phyloP scores from a whole-genome alignment of 2,329 filamentous ascomycete species.

The Trichophyton rubrum region DNA sequence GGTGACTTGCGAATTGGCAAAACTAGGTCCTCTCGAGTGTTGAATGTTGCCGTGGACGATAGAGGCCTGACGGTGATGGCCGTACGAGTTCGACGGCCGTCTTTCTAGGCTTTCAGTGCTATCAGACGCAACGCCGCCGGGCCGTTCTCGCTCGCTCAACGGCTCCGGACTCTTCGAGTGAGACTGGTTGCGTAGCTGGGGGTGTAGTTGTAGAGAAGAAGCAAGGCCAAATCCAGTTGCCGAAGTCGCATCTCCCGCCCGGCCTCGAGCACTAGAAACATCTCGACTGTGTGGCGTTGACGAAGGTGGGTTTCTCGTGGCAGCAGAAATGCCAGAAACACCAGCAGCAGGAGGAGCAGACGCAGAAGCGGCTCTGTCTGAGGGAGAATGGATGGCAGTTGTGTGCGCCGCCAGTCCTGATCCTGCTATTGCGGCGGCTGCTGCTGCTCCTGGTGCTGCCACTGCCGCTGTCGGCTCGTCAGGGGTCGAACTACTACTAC shows the following conservation, averaged over 20 bases:
- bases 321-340: too few relatives aligned
- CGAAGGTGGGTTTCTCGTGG: slow-evolving; percentile 26
- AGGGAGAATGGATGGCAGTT: slow-evolving; percentile 22
- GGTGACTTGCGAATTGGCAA: slow-evolving; percentile 49
- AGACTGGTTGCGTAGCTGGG: slow-evolving; percentile 28
- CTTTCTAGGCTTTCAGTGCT: slow-evolving; percentile 28
- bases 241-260: slow-evolving; percentile 27
- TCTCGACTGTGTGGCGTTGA: slow-evolving; percentile 33
- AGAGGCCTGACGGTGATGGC: slow-evolving; percentile 77
- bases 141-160: slow-evolving; percentile 21
- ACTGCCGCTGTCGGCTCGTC: slow-evolving; percentile 25
- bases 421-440: slow-evolving; percentile 23
- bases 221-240: slow-evolving; percentile 21
- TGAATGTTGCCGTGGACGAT: slow-evolving; percentile 86
- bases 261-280: slow-evolving; percentile 32
- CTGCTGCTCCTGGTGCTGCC: slow-evolving; percentile 14
- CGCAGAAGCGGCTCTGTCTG: slow-evolving; percentile 23
- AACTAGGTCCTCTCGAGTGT: slow-evolving; percentile 79
- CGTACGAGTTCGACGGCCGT: slow-evolving; percentile 47
- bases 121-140: slow-evolving; percentile 20
- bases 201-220: slow-evolving; percentile 26
- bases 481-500: slow-evolving; percentile 18
- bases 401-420: slow-evolving; percentile 19
- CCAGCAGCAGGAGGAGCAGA: too few relatives aligned
- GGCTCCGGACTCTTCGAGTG: slow-evolving; percentile 34